Evolutionary conservation across 345 rosid species (phyloP).

Genomic region (Salix purpurea): DNA sequence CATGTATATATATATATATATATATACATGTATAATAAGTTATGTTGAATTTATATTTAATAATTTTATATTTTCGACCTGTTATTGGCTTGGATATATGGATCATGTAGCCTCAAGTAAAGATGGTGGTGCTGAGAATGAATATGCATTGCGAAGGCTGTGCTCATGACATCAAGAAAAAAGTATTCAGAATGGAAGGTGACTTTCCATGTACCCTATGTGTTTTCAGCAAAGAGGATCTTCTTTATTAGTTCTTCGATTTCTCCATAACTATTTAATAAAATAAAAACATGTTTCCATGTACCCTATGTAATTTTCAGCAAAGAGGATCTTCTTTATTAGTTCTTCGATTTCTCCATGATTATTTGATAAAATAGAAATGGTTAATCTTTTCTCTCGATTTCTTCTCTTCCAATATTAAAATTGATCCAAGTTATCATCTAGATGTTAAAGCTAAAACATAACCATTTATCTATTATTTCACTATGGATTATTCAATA

Average conservation of each 20-base stretch:
- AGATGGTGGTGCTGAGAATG: conserved; percentile 40
- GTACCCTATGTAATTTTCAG: not conserved
- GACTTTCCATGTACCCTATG: not conserved
- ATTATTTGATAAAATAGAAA: not conserved
- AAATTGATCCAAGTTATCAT: too few species aligned
- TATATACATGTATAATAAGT: too few species aligned
- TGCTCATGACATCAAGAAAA: conserved; percentile 45
- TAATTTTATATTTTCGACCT: not conserved
- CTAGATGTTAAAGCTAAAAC: too few species aligned
- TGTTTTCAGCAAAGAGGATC: not conserved
- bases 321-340: not conserved
- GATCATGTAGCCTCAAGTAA: conserved; percentile 31
- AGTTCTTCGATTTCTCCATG: not conserved
- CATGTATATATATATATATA: too few species aligned
- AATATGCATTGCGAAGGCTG: conserved; percentile 71
- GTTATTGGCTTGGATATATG: too few species aligned
- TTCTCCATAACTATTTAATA: not conserved
- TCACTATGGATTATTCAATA: not conserved
- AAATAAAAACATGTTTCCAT: not conserved
- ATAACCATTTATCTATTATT: not conserved
- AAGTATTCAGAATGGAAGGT: conserved; percentile 52
- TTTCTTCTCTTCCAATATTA: not conserved
- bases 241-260: not conserved
- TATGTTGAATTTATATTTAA: not conserved
- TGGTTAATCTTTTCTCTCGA: not conserved